Conservation (phyloP, 2,329 filamentous ascomycete species). For the Colletotrichum abscissum region DNA sequence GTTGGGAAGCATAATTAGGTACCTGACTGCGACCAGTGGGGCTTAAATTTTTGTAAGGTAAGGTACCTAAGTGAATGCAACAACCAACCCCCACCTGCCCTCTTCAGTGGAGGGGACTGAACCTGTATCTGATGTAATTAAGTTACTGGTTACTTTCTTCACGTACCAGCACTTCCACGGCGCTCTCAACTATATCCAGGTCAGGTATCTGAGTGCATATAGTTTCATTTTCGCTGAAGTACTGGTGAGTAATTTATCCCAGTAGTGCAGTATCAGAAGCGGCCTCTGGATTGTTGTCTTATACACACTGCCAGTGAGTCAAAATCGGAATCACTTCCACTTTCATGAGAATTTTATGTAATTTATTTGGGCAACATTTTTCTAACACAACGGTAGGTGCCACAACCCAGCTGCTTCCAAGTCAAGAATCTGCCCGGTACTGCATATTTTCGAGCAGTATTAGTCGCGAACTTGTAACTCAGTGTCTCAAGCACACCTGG, state of each 20-base stretch:
- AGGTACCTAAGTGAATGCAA: slow-evolving; percentile 19
- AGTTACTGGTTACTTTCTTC: neutral
- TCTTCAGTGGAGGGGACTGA: slow-evolving; percentile 35
- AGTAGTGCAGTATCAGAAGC: neutral
- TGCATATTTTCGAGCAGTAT: neutral
- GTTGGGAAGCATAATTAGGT: neutral
- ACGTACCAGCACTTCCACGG: neutral
- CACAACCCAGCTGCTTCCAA: too few species aligned
- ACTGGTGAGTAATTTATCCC: neutral
- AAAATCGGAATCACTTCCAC: neutral
- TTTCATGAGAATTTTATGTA: neutral
- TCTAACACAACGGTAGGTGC: neutral
- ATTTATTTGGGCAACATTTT: neutral
- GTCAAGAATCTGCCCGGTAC: neutral
- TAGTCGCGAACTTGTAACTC: neutral
- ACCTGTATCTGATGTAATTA: slow-evolving; percentile 11
- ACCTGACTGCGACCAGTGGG: neutral
- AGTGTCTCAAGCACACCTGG: neutral
- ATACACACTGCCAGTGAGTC: neutral
- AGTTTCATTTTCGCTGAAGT: neutral
- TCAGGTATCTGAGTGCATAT: neutral
- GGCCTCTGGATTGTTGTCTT: neutral
- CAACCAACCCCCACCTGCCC: slow-evolving; percentile 36
- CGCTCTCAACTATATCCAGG: neutral
- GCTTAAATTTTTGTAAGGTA: slow-evolving; percentile 25